A percentile compares a stretch with the other conserved stretches of the same genome.
phyloP scores from a whole-genome alignment of 2,329 filamentous ascomycete genomes.

The Byssoonygena ceratinophila region DNA sequence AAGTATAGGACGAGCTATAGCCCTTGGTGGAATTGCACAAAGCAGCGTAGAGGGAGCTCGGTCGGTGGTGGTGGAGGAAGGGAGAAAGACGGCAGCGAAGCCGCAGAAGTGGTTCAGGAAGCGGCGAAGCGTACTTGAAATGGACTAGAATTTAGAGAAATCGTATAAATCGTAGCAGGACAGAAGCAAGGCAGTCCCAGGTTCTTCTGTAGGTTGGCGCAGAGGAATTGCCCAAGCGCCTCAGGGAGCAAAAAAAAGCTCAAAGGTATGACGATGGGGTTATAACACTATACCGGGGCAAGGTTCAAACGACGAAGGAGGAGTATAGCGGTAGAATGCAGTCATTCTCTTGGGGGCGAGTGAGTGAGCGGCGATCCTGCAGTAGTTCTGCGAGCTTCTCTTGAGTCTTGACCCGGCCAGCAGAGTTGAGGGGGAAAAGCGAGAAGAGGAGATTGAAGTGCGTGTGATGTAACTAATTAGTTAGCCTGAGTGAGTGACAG shows the following conservation, averaged over 20 bases:
- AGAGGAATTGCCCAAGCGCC: neutral
- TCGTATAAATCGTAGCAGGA: too few relatives aligned
- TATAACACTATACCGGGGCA: neutral
- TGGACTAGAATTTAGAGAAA: too few relatives aligned
- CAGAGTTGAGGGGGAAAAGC: neutral
- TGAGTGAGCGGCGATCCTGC: too few relatives aligned
- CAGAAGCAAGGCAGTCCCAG: too few relatives aligned
- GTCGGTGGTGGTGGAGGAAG: neutral
- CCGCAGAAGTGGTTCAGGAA: neutral
- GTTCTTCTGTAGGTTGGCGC: neutral
- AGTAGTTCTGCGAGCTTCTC: too few relatives aligned
- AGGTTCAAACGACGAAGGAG: neutral
- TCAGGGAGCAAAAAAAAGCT: neutral
- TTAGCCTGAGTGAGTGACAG: neutral
- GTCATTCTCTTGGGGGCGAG: neutral
- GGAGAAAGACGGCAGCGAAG: neutral
- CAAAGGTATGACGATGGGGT: too few relatives aligned
- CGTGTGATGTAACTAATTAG: constrained; percentile 10
- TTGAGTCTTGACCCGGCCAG: neutral
- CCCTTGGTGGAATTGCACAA: neutral
- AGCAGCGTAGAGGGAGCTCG: neutral
- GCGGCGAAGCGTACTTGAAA: too few relatives aligned
- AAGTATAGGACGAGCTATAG: neutral
- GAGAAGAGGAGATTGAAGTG: neutral
- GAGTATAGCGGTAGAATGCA: neutral